A percentile compares a stretch with the other conserved stretches of the same genome.
Conservation (phyloP, 2,329 filamentous ascomycete species). For the Penicillium sp. region DNA sequence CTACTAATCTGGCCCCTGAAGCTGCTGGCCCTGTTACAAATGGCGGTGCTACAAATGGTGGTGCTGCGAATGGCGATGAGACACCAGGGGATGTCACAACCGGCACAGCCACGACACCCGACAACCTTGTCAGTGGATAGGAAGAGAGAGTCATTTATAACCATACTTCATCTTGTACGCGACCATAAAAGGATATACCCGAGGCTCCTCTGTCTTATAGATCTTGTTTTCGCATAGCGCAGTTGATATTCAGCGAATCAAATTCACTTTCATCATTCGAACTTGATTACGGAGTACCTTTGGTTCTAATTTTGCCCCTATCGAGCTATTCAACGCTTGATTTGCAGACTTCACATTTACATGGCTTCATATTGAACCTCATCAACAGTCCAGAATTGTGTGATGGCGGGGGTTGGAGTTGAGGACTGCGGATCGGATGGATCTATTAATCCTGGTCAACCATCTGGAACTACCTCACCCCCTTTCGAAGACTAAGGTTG, state of each 20-base stretch:
- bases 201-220: constrained; percentile 1
- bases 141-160: not conserved
- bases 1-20: constrained; percentile 10
- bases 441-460: too few species aligned
- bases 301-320: not conserved
- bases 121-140: constrained; percentile 34
- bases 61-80: not conserved
- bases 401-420: too few species aligned
- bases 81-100: constrained; percentile 4
- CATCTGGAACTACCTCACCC: too few species aligned
- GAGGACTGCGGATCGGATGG: too few species aligned
- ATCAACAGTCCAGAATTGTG: too few species aligned
- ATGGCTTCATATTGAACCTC: too few species aligned
- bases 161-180: not conserved
- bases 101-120: constrained; percentile 24
- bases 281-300: too few species aligned
- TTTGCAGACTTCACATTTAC: too few species aligned
- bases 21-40: constrained; percentile 10
- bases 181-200: not conserved
- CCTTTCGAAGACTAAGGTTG: too few species aligned
- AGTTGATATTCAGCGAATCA: not conserved
- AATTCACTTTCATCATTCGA: not conserved
- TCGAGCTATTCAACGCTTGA: too few species aligned
- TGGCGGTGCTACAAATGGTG: constrained; percentile 3
- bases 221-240: constrained; percentile 8